Conservation (phyloP, 2,329 filamentous ascomycete species). For the Aspergillus pseudotamarii region DNA sequence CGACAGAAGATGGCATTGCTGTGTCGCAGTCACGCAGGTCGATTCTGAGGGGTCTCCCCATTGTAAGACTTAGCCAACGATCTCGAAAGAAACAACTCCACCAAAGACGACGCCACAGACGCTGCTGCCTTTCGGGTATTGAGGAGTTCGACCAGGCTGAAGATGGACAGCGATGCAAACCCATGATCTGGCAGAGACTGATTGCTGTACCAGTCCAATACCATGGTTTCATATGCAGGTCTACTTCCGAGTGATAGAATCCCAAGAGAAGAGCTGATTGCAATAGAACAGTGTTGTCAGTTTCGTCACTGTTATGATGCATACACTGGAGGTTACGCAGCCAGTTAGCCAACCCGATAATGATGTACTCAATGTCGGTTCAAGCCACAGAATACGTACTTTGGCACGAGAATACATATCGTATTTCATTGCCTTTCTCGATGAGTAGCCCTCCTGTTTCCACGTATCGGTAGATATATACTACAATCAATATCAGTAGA, state of each 20-base stretch:
- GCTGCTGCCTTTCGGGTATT: conserved; percentile 25
- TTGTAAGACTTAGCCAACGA: conserved; percentile 43
- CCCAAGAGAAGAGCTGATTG: conserved; percentile 48
- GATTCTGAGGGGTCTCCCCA: conserved; percentile 46
- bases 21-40: conserved; percentile 42
- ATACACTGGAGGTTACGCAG: conserved; percentile 19
- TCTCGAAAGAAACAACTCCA: conserved; percentile 47
- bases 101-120: conserved; percentile 45
- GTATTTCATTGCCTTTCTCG: conserved; percentile 40
- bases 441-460: conserved; percentile 35
- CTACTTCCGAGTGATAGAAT: conserved; percentile 47
- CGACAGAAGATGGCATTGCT: conserved; percentile 30
- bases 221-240: conserved; percentile 49
- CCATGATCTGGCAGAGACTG: conserved; percentile 46
- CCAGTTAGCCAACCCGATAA: not conserved
- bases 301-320: conserved; percentile 39
- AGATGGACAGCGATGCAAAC: conserved; percentile 42
- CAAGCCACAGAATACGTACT: conserved; percentile 24
- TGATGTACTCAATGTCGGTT: not conserved
- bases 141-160: conserved; percentile 17
- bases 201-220: conserved; percentile 52
- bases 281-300: conserved; percentile 45
- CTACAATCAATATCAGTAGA: conserved; percentile 16
- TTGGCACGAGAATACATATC: conserved; percentile 43
- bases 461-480: conserved; percentile 27